Evolutionary conservation across 139 green algal species (phyloP).

Genomic region (Closterium sp.): DNA sequence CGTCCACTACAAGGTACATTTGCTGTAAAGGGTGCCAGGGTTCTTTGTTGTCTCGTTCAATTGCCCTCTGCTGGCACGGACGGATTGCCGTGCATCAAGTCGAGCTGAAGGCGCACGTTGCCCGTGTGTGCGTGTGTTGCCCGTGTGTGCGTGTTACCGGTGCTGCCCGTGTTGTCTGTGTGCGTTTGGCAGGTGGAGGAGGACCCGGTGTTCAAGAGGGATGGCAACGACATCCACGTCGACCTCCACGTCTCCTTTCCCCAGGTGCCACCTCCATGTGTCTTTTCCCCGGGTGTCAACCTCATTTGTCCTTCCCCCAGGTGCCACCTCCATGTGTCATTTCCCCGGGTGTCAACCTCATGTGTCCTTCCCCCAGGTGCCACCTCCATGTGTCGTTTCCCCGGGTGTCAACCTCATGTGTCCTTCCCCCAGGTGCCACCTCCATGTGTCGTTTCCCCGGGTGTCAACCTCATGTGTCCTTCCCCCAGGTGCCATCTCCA

Average conservation of each 20-base stretch:
- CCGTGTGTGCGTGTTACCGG: too few species aligned
- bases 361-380: slow-evolving; percentile 1
- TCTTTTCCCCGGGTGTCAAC: slow-evolving; percentile 5
- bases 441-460: too few species aligned
- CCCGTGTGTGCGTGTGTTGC: too few species aligned
- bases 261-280: not conserved
- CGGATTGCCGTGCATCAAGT: too few species aligned
- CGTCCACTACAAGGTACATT: not conserved
- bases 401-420: not conserved
- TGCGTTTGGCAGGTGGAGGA: not conserved
- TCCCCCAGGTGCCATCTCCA: not conserved
- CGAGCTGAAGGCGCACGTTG: too few species aligned
- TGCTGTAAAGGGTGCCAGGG: too few species aligned
- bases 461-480: not conserved
- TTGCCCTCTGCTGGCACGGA: too few species aligned
- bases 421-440: not conserved
- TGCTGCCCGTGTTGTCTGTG: too few species aligned
- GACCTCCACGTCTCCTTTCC: slow-evolving; percentile 1
- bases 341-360: too few species aligned
- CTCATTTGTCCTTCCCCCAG: not conserved
- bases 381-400: too few species aligned
- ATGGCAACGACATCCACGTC: slow-evolving; percentile 11
- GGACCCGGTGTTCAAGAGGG: slow-evolving; percentile 16
- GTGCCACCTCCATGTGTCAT: not conserved
- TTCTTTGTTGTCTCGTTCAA: too few species aligned